Conservation (phyloP, 1,139 yeast genomes). For the Magnusiomyces sp. region DNA sequence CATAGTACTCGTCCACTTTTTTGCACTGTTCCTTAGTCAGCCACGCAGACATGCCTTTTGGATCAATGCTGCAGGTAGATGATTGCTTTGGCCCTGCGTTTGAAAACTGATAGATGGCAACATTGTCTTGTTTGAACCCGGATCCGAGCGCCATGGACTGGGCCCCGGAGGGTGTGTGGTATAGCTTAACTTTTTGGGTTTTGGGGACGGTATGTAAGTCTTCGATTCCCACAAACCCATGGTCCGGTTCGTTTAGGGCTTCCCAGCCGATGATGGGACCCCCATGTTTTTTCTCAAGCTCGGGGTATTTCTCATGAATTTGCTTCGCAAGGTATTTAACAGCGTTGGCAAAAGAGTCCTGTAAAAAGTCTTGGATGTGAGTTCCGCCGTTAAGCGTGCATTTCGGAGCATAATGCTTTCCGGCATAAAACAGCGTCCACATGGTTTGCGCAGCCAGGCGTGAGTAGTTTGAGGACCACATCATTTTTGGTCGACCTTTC, state of each 20-base stretch:
- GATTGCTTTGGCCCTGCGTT: slow-evolving; percentile 62
- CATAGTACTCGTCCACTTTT: slow-evolving; percentile 50
- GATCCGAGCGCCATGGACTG: slow-evolving; percentile 46
- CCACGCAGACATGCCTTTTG: slow-evolving; percentile 68
- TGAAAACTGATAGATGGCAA: slow-evolving; percentile 58
- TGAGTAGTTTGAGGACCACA: slow-evolving; percentile 82
- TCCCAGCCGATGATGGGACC: slow-evolving; percentile 65
- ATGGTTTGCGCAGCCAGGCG: slow-evolving; percentile 68
- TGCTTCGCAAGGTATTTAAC: slow-evolving; percentile 46
- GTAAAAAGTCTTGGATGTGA: slow-evolving; percentile 73
- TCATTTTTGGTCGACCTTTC: slow-evolving; percentile 53
- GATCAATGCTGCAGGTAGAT: slow-evolving; percentile 50
- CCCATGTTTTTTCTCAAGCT: slow-evolving; percentile 45
- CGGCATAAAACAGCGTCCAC: slow-evolving; percentile 81
- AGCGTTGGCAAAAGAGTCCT: slow-evolving; percentile 52
- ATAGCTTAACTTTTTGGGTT: slow-evolving; percentile 26
- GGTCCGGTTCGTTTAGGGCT: slow-evolving; percentile 79
- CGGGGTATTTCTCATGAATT: slow-evolving; percentile 42
- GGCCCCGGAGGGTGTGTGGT: slow-evolving; percentile 27
- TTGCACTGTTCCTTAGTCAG: slow-evolving; percentile 28
- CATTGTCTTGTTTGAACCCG: slow-evolving; percentile 51
- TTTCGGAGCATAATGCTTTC: slow-evolving; percentile 59
- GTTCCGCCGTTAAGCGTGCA: slow-evolving; percentile 52
- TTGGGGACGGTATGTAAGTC: slow-evolving; percentile 23
- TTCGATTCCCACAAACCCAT: slow-evolving; percentile 26